Evolutionary conservation across 169 alveolate genomes (phyloP).

Genomic region (Plasmodium berghei): DNA sequence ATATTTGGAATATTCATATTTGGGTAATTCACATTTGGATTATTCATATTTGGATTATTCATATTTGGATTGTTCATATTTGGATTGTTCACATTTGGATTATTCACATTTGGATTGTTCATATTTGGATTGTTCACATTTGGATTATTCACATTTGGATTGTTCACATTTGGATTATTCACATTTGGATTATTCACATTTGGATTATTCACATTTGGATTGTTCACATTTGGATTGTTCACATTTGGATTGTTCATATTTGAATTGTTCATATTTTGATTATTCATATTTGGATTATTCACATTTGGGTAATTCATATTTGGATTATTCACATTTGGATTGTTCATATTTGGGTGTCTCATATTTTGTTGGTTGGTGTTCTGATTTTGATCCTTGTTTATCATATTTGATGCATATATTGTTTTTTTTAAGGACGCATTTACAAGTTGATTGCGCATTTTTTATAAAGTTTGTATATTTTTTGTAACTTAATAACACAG

Average conservation of each 20-base stretch:
- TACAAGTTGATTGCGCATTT: slow-evolving; percentile 27
- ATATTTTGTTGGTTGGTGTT: not conserved
- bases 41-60: too few relatives aligned
- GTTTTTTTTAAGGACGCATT: slow-evolving; percentile 29
- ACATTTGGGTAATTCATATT: not conserved
- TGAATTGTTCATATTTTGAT: not conserved
- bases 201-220: slow-evolving; percentile 8
- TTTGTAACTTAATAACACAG: too few relatives aligned
- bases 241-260: not conserved
- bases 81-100: not conserved
- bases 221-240: not conserved
- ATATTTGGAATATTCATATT: not conserved
- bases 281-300: not conserved
- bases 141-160: too few relatives aligned
- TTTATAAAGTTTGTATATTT: slow-evolving; percentile 4
- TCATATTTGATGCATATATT: slow-evolving; percentile 12
- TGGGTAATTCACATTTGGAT: not conserved
- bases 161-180: not conserved
- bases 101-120: not conserved
- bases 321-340: not conserved
- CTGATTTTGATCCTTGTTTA: slow-evolving; percentile 18
- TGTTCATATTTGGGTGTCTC: too few relatives aligned
- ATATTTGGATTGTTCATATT: not conserved
- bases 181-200: slow-evolving; percentile 39
- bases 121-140: not conserved